These are phyloP conservation scores for Arabis hirsuta DNA, from an alignment of 345 rosid genomes.

Conservation along the genomic window DNA sequence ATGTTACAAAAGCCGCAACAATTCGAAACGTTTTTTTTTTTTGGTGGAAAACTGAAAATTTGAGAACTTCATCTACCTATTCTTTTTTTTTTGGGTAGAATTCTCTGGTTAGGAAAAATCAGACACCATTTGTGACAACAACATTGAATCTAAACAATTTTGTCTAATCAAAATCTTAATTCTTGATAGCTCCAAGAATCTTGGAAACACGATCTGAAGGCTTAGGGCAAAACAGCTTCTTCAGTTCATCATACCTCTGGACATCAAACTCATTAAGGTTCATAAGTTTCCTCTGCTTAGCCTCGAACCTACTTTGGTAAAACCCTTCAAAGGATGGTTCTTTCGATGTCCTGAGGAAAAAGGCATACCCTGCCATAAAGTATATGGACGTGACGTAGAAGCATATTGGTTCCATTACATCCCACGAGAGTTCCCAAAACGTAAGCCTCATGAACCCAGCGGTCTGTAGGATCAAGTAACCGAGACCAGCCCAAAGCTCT, in stretches of 20 bases:
- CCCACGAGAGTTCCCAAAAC: slow-evolving; percentile 99
- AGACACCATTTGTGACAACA: slow-evolving; percentile 38
- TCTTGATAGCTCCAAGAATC: slow-evolving; percentile 36
- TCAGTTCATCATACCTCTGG: slow-evolving; percentile 64
- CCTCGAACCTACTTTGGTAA: slow-evolving; percentile 67
- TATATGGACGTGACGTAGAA: slow-evolving; percentile 82
- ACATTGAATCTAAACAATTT: slow-evolving; percentile 21
- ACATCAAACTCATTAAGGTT: slow-evolving; percentile 53
- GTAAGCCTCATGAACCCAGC: slow-evolving; percentile 93
- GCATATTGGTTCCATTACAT: slow-evolving; percentile 98
- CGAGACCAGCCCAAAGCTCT: slow-evolving; percentile 87
- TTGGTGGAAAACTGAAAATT: slow-evolving; percentile 10
- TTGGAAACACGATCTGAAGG: slow-evolving; percentile 30
- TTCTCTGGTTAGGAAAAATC: slow-evolving; percentile 35
- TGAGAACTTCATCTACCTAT: slow-evolving; percentile 29
- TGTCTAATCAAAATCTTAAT: slow-evolving; percentile 17
- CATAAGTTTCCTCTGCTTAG: slow-evolving; percentile 69
- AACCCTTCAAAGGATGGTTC: slow-evolving; percentile 97
- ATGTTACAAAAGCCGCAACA: slow-evolving; percentile 32
- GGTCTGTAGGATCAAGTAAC: slow-evolving; percentile 72
- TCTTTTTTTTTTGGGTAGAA: background rate
- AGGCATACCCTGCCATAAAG: slow-evolving; percentile 74
- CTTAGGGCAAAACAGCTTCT: slow-evolving; percentile 42
- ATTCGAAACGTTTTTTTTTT: background rate
- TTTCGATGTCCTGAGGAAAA: slow-evolving; percentile 82